Evolutionary conservation across 1,284 basidiomycete genomes (phyloP), one percentile per base, ranked within the genome.

Genomic region (Ustilago vetiveriae): DNA sequence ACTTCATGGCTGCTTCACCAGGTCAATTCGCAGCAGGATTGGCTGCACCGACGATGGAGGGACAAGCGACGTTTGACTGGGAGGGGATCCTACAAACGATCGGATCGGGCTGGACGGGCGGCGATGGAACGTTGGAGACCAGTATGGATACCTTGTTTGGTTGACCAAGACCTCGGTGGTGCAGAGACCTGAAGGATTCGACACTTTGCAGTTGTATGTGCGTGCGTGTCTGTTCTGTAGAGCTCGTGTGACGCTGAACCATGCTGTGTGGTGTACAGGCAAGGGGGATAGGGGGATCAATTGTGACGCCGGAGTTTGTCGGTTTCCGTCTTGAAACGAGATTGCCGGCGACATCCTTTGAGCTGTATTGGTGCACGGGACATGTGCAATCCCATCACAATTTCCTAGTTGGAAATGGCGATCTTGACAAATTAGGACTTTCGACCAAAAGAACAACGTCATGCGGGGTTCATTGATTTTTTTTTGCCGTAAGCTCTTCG

Each of bases 91-190:
- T 70, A 19, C 67, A 70, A 27, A 70, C 67, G 0, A 70, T 70
- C 21, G 67, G 67, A 47, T 56, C 52, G 3, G 67, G 67, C 14
- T 70, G 67, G 67, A 64, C 60, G 10, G 67, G 67, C n/a, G n/a
- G n/a, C 14, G 67, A 70, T 32, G 60, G 60, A 6, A 60, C 51
- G 21, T 40, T 70, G n/a, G 67, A 70, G 48, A 60, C 67, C 1
- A 60, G 60, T 7, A 70, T 70, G 60, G 67, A 70, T 33, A 64
- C 56, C 29, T 44, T 70, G 29, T 64, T 64, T 57, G 60, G 67
- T 0, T 62, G 22, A 44, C 13, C 13, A 35, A 30, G n/a, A n/a
- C n/a, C n/a, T n/a, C n/a, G n/a, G n/a, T n/a, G n/a, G n/a, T n/a
- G n/a, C n/a, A n/a, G n/a, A n/a, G n/a, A n/a, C n/a, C n/a, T n/a